These are phyloP conservation scores for Leucosporidium scottii DNA, from an alignment of 768 basidiomycete genomes.

Conservation along the genomic window DNA sequence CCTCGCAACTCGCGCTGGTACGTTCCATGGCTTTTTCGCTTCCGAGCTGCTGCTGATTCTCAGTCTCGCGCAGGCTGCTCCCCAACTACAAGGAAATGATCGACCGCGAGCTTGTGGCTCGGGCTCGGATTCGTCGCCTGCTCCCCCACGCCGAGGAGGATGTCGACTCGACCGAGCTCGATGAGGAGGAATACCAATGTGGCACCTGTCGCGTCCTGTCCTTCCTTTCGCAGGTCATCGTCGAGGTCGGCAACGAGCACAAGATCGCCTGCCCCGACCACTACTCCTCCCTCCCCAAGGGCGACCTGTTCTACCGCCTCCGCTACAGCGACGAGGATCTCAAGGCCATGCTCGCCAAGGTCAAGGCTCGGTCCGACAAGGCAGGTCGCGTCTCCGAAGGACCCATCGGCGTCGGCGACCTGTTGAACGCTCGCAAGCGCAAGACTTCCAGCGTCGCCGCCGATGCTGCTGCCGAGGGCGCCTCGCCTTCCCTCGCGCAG, in stretches of 20 bases:
- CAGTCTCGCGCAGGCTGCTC: conserved; percentile 56
- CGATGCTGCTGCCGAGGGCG: conserved; percentile 26
- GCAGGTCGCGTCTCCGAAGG: conserved; percentile 16
- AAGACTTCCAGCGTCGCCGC: conserved; percentile 27
- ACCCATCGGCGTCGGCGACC: conserved; percentile 5
- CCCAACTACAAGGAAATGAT: conserved; percentile 82
- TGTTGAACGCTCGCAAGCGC: conserved; percentile 21
- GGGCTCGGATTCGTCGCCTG: conserved; percentile 55
- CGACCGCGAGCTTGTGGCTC: conserved; percentile 65
- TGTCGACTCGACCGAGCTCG: conserved; percentile 68
- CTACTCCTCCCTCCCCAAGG: conserved; percentile 65
- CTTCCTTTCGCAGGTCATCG: conserved; percentile 87
- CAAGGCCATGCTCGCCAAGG: conserved; percentile 19
- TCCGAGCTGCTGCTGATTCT: background rate
- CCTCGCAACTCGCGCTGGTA: conserved; percentile 92
- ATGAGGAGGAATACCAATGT: conserved; percentile 96
- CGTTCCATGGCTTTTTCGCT: conserved; percentile 36
- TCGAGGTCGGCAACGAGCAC: conserved; percentile 43
- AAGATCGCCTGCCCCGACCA: conserved; percentile 83
- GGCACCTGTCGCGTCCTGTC: conserved; percentile 84
- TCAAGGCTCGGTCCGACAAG: conserved; percentile 28
- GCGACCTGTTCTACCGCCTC: conserved; percentile 39
- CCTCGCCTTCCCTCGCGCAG: conserved; percentile 3
- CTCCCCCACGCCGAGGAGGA: conserved; percentile 55
- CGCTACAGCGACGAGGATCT: conserved; percentile 35